phyloP scores from a whole-genome alignment of 495 filamentous ascomycete species.

The Penicillium coffeae region DNA sequence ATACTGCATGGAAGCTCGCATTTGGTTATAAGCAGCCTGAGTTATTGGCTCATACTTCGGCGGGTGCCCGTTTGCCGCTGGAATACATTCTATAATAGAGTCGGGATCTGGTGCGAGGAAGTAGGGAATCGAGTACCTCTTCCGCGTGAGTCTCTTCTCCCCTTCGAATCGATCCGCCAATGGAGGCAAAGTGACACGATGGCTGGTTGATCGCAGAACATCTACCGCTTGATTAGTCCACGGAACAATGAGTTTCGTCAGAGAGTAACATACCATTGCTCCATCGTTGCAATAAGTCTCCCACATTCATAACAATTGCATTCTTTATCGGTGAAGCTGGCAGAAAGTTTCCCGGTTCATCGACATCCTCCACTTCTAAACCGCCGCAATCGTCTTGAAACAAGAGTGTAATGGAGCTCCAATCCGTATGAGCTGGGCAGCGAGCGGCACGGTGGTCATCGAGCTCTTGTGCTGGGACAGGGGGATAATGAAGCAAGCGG shows the following conservation, averaged over 20 bases:
- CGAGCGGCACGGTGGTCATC: conserved; percentile 44
- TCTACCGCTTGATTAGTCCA: conserved; percentile 24
- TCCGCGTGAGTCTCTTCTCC: conserved; percentile 42
- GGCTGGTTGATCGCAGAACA: conserved; percentile 51
- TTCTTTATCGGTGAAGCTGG: conserved; percentile 48
- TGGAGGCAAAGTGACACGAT: conserved; percentile 48
- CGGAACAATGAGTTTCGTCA: too few relatives aligned
- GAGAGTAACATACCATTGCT: conserved; percentile 49
- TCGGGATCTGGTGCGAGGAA: conserved; percentile 55
- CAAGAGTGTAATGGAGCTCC: conserved; percentile 49
- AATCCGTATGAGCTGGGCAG: conserved; percentile 53
- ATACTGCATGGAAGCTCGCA: conserved; percentile 52
- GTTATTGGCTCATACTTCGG: conserved; percentile 52
- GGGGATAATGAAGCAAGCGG: conserved; percentile 63
- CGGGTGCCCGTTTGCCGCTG: conserved; percentile 43
- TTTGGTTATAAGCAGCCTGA: conserved; percentile 47
- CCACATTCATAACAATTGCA: conserved; percentile 55
- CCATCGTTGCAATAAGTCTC: conserved; percentile 59
- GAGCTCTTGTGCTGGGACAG: conserved; percentile 45
- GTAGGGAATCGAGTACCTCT: conserved; percentile 60
- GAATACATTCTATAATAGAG: conserved; percentile 53
- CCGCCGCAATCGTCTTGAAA: conserved; percentile 53
- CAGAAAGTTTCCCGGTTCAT: conserved; percentile 46
- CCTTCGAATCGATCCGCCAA: conserved; percentile 32
- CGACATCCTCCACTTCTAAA: conserved; percentile 54